These are phyloP conservation scores for Candida sakaeoensis DNA, from an alignment of 805 yeast species.

Conservation along the genomic window DNA sequence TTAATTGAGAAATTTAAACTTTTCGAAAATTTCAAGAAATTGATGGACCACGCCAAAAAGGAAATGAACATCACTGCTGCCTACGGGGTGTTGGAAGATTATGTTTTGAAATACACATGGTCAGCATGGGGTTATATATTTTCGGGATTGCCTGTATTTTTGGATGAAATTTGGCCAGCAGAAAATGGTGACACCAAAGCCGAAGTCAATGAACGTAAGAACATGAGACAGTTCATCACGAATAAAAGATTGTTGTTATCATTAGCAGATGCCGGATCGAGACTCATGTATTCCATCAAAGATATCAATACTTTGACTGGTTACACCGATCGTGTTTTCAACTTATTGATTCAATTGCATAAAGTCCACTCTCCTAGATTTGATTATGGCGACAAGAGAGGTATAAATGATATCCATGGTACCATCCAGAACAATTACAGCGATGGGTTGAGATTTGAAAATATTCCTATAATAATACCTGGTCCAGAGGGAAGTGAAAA, in stretches of 20 bases:
- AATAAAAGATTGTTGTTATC: slow-evolving; percentile 88
- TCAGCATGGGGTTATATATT: slow-evolving; percentile 92
- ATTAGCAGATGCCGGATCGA: slow-evolving; percentile 91
- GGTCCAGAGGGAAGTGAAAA: slow-evolving; percentile 58
- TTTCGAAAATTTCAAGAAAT: slow-evolving; percentile 50
- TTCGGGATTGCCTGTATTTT: slow-evolving; percentile 82
- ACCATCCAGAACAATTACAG: slow-evolving; percentile 72
- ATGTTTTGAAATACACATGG: slow-evolving; percentile 87
- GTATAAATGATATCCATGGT: slow-evolving; percentile 58
- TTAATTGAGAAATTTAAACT: slow-evolving; percentile 70
- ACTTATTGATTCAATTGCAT: slow-evolving; percentile 71
- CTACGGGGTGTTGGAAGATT: slow-evolving; percentile 78
- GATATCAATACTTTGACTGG: slow-evolving; percentile 91
- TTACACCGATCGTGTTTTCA: slow-evolving; percentile 81
- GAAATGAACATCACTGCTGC: slow-evolving; percentile 58
- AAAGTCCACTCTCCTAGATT: slow-evolving; percentile 68
- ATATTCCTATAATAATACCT: slow-evolving; percentile 80
- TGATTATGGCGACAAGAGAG: slow-evolving; percentile 45
- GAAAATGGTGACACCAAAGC: slow-evolving; percentile 11
- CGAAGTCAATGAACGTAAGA: slow-evolving; percentile 43
- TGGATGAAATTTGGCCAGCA: slow-evolving; percentile 47
- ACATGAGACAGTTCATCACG: slow-evolving; percentile 84
- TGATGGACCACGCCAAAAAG: slow-evolving; percentile 50
- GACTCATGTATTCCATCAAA: slow-evolving; percentile 91
- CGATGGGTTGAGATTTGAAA: slow-evolving; percentile 74